Conservation (phyloP, 1,284 basidiomycete species). For the Tylopilus sp. region DNA sequence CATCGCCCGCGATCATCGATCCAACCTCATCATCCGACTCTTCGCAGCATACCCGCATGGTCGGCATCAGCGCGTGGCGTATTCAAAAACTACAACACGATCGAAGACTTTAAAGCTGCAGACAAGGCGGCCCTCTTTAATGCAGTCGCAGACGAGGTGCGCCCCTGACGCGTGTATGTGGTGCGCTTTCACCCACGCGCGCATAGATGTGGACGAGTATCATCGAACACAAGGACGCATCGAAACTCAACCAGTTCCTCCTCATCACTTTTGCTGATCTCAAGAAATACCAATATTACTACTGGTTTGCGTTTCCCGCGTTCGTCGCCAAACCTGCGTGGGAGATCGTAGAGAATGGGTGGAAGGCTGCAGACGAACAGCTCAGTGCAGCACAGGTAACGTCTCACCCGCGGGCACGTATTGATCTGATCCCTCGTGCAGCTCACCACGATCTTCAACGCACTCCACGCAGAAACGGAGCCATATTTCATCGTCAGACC, state of each 20-base stretch:
- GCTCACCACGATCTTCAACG: slow-evolving; percentile 49
- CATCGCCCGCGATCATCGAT: slow-evolving; percentile 19
- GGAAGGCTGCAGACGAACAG: slow-evolving; percentile 45
- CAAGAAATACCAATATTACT: slow-evolving; percentile 97
- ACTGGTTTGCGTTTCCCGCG: slow-evolving; percentile 98
- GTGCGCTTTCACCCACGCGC: background rate
- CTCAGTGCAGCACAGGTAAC: slow-evolving; percentile 28
- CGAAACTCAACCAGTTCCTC: slow-evolving; percentile 73
- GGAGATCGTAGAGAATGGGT: slow-evolving; percentile 65
- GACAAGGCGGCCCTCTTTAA: slow-evolving; percentile 88
- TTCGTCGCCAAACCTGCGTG: slow-evolving; percentile 84
- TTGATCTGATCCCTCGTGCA: slow-evolving; percentile 21
- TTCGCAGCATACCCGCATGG: slow-evolving; percentile 40
- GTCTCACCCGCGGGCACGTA: background rate
- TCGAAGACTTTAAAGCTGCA: slow-evolving; percentile 90
- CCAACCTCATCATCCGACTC: slow-evolving; percentile 4
- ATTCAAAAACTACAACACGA: slow-evolving; percentile 93
- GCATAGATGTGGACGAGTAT: slow-evolving; percentile 67
- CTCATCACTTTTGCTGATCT: slow-evolving; percentile 94
- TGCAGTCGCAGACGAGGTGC: slow-evolving; percentile 57
- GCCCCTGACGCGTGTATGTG: slow-evolving; percentile 10
- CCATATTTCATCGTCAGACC: slow-evolving; percentile 61
- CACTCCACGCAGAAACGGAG: slow-evolving; percentile 40
- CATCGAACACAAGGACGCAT: slow-evolving; percentile 45
- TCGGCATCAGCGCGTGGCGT: slow-evolving; percentile 52